Evolutionary conservation across 345 rosid species (phyloP).

Genomic region (Syzygium aqueum): DNA sequence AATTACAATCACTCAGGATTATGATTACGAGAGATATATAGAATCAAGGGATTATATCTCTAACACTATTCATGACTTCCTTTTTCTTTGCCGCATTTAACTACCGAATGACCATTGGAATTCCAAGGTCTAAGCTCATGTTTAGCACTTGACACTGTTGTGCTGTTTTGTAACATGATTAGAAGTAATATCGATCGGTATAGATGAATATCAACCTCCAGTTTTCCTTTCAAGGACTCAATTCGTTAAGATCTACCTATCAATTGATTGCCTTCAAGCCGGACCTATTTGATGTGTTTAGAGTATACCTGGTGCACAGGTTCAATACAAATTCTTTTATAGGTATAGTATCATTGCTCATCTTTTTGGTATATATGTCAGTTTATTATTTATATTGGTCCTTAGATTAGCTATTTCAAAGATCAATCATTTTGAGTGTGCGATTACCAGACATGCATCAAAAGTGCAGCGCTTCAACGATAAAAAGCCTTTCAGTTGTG

Average conservation of each 20-base stretch:
- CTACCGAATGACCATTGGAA: too few relatives aligned
- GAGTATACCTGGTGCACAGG: conserved; percentile 38
- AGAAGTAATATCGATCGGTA: too few relatives aligned
- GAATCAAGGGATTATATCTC: too few relatives aligned
- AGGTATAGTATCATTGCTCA: conserved; percentile 23
- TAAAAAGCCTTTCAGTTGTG: conserved; percentile 2
- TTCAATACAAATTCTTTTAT: conserved; percentile 65
- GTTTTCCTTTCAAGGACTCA: conserved; percentile 61
- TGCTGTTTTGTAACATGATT: too few relatives aligned
- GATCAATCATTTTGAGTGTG: conserved; percentile 50
- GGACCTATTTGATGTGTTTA: conserved; percentile 40
- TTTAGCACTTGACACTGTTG: too few relatives aligned
- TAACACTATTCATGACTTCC: too few relatives aligned
- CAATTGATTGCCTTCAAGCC: conserved; percentile 53
- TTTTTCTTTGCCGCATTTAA: too few relatives aligned
- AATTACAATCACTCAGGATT: too few relatives aligned
- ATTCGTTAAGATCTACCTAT: conserved; percentile 75
- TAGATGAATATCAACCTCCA: conserved; percentile 5
- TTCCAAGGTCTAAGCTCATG: too few relatives aligned
- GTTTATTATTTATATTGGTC: conserved; percentile 21
- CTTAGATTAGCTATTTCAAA: conserved; percentile 62
- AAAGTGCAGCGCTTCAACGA: conserved; percentile 70
- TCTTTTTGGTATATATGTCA: not conserved
- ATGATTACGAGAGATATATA: too few relatives aligned
- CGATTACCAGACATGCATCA: conserved; percentile 55